phyloP scores from a whole-genome alignment of 352 stramenopile species.

The Phytophthora macrochlamydospora region DNA sequence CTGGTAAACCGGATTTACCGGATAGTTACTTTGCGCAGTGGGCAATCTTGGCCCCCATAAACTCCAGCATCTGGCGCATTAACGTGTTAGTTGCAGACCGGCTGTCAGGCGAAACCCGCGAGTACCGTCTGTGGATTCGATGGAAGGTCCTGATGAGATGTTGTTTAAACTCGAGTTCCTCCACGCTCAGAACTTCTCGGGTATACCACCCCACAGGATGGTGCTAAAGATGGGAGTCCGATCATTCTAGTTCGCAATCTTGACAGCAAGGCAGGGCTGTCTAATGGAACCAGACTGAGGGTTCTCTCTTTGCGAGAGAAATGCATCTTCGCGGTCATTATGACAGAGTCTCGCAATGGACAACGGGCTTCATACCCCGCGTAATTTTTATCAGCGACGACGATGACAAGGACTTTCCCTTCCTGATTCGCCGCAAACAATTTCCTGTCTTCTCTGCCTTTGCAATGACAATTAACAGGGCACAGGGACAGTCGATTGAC shows the following conservation, averaged over 20 bases:
- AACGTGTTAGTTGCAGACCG: constrained; percentile 17
- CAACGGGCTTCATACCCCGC: constrained; percentile 16
- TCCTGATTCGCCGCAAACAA: constrained; percentile 21
- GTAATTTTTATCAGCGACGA: constrained; percentile 29
- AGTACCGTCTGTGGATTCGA: constrained; percentile 14
- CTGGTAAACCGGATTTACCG: background rate
- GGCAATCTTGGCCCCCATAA: constrained; percentile 19
- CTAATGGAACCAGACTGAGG: constrained; percentile 14
- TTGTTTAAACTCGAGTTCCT: background rate
- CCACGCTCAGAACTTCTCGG: background rate
- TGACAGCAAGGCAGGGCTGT: constrained; percentile 9
- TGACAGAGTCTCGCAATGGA: constrained; percentile 9
- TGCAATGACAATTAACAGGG: constrained; percentile 25
- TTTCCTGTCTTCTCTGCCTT: constrained; percentile 18
- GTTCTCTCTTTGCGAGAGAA: constrained; percentile 1
- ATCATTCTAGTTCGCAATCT: constrained; percentile 26
- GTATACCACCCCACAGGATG: constrained; percentile 1
- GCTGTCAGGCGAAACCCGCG: background rate
- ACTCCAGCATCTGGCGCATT: constrained; percentile 8
- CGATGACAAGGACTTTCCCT: constrained; percentile 20
- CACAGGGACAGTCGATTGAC: constrained; percentile 7
- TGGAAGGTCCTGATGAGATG: constrained; percentile 1
- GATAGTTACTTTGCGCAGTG: constrained; percentile 19
- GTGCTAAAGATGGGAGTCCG: constrained; percentile 5
- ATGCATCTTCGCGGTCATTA: constrained; percentile 22